Evolutionary conservation across 2,329 filamentous ascomycete species (phyloP), one percentile per base, ranked within the genome.

Genomic region (Stagonosporopsis rhizophila): DNA sequence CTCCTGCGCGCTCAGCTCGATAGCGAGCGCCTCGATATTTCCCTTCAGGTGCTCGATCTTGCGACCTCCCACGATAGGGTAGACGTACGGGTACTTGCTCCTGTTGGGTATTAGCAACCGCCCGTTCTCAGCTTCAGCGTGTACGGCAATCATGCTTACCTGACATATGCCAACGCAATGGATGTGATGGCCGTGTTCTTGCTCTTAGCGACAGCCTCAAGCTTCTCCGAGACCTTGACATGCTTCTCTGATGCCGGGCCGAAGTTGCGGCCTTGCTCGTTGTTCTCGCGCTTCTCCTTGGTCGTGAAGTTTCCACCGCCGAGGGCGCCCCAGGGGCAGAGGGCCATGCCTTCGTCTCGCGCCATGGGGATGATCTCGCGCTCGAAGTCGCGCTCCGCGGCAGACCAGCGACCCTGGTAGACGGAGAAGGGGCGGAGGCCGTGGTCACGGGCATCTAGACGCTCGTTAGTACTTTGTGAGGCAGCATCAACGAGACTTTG

Each of bases 61-160:
- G n/a, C 89, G 82, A 0, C 88, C 87, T 6, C 90, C 89, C 8
- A 92, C 81, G 30, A 93, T 86, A 0, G 90, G 90, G 67, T 90
- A 91, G 11, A 92, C 89, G 60, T 89, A 87, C 0, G 88, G 85
- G 0, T 85, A 79, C 77, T 92, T 92, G 65, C 25, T 44, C 25
- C 40, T 44, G 40, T 17, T 32, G 17, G 3, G 2, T 20, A 19
- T 44, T 20, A 32, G 25, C 12, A 15, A 15, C 12, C 2, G 6
- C 6, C 17, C 20, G 11, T 23, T 15, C 23, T 28, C 11, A n/a
- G 3, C 6, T 37, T 11, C 34, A 20, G 84, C 2, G 2, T 14
- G 9, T 5, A 14, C 5, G 2, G 25, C 14, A 20, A 22, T 12
- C 4, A 19, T 81, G 79, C 89, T 81, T 5, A 92, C 40, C 40